Evolutionary conservation across 768 basidiomycete species (phyloP).

Genomic region (Trametes coccinea): DNA sequence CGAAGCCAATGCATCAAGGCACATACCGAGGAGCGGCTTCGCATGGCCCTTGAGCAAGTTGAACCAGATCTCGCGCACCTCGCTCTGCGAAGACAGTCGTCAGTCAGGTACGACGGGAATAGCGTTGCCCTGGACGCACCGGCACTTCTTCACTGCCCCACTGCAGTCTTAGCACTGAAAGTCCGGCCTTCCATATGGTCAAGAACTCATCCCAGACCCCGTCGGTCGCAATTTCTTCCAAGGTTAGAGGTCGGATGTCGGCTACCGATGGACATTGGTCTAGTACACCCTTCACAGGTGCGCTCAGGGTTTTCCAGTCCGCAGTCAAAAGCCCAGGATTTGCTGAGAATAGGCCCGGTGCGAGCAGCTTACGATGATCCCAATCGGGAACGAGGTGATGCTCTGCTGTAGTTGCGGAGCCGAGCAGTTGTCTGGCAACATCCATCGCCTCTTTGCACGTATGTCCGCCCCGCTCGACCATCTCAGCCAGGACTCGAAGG

Average conservation of each 20-base stretch:
- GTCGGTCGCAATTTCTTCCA: constrained; percentile 53
- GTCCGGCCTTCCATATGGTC: constrained; percentile 53
- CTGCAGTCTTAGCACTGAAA: constrained; percentile 43
- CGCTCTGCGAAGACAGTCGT: constrained; percentile 33
- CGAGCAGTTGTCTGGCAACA: constrained; percentile 36
- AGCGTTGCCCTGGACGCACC: constrained; percentile 39
- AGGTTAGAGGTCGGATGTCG: constrained; percentile 58
- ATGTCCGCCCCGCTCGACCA: constrained; percentile 56
- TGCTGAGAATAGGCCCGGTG: constrained; percentile 55
- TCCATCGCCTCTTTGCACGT: constrained; percentile 58
- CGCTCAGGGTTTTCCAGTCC: constrained; percentile 50
- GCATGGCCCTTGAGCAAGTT: constrained; percentile 54
- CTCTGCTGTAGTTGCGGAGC: not conserved
- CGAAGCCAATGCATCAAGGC: not conserved
- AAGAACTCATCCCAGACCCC: constrained; percentile 56
- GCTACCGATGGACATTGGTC: constrained; percentile 52
- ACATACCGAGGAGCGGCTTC: constrained; percentile 46
- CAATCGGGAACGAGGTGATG: constrained; percentile 35
- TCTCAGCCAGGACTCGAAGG: constrained; percentile 51
- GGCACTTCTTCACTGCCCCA: constrained; percentile 44
- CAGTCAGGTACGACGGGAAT: constrained; percentile 1
- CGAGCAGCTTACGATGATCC: constrained; percentile 50
- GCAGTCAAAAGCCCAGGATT: constrained; percentile 55
- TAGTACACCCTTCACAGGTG: constrained; percentile 51
- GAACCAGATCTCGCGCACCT: constrained; percentile 57